Base-by-base conservation (phyloP, 768 basidiomycete genomes). In the Tricholoma furcatifolium region DNA sequence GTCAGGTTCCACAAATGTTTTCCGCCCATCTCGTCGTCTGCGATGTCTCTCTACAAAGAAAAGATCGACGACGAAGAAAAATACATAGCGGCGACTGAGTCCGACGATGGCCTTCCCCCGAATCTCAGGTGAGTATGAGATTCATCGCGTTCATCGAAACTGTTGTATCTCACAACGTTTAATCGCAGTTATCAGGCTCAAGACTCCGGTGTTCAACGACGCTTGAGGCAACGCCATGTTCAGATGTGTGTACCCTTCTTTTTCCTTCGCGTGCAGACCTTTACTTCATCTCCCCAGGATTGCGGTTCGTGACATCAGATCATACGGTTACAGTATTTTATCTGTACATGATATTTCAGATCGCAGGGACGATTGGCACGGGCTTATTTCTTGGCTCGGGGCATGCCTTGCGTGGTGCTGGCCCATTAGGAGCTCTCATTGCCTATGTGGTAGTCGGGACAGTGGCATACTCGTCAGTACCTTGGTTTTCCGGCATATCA, bases 361-460 rank as follows among this genome's bases (percentile, higher is more conserved):
- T 87, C 61, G 85, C 87, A 51, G 87, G 87, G 43, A 89, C 87
- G 32, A 80, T 88, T 55, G 87, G 87, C 43, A 88, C 86, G 8
- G 87, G 85, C 60, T 71, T 88, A 34, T 87, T 88, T 73, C 74
- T 88, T 41, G 87, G 86, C 46, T 87, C 85, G 7, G 86, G 87
- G 15, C 69, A 73, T 38, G 80, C 87, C 2, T 70, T 90, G 30
- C 63, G 68, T 9, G 74, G 68, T 8, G 85, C 85, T 17, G 87
- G 88, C 6, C 87, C 87, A 17, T 60, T 84, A 14, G 85, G 87
- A 24, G 84, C 85, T 5, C 70, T 88, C 23, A 70, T 88, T 40
- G 84, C 83, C 2, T 88, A 88, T 61, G 66, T 65, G 1, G 64
- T 86, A 51, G 83, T 88, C 42, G 86, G 83, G 42, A 81, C 83